These are phyloP conservation scores for Wickerhamiella azymoides DNA, from an alignment of 805 yeast genomes.

Conservation along the genomic window DNA sequence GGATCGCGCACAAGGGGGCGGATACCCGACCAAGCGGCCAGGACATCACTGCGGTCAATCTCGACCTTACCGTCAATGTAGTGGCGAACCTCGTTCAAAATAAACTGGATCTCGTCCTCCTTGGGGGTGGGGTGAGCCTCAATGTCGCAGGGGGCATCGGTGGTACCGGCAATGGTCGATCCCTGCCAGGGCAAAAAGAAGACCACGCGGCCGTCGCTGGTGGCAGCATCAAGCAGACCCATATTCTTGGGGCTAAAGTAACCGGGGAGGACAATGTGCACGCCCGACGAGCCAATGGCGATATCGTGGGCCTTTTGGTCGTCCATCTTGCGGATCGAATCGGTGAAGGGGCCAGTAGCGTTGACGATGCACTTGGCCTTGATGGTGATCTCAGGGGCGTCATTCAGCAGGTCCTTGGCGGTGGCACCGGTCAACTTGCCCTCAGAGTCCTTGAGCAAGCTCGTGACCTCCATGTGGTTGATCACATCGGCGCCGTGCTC, in stretches of 20 bases:
- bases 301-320: constrained; percentile 42
- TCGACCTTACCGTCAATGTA: constrained; percentile 65
- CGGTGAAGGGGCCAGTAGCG: constrained; percentile 93
- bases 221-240: constrained; percentile 84
- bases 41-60: constrained; percentile 77
- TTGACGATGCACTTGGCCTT: constrained; percentile 66
- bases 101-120: constrained; percentile 80
- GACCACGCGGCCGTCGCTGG: constrained; percentile 92
- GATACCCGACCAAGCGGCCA: constrained; percentile 94
- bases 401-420: constrained; percentile 41
- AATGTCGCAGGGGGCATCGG: constrained; percentile 58
- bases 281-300: constrained; percentile 93
- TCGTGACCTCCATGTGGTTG: constrained; percentile 74
- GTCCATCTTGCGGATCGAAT: constrained; percentile 75
- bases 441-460: constrained; percentile 48
- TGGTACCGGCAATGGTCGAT: constrained; percentile 89
- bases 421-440: constrained; percentile 61
- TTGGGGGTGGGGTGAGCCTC: constrained; percentile 54
- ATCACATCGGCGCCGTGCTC: constrained; percentile 80
- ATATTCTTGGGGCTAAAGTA: constrained; percentile 76
- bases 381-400: constrained; percentile 47
- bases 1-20: constrained; percentile 83
- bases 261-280: constrained; percentile 82
- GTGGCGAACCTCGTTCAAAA: constrained; percentile 74
- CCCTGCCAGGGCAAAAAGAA: constrained; percentile 98